These are phyloP conservation scores for Halteria grandinella DNA, from an alignment of 73 alveolate species.

Conservation along the genomic window DNA sequence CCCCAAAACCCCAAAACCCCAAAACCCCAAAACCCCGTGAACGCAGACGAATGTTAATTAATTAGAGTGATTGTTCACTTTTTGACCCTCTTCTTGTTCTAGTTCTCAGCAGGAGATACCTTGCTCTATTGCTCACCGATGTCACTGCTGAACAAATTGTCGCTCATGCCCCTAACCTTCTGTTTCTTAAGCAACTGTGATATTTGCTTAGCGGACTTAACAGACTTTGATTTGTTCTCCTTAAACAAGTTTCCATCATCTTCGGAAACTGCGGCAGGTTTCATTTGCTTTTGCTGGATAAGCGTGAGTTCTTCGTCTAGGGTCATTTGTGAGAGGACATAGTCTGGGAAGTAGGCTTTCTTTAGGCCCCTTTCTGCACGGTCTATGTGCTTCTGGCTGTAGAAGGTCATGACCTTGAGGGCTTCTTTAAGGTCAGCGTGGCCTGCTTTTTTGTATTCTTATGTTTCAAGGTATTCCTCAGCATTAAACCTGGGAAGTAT, in stretches of 20 bases:
- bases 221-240: too few species aligned
- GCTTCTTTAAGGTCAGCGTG: slow-evolving; percentile 40
- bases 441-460: slow-evolving; percentile 35
- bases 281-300: too few species aligned
- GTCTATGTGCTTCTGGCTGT: slow-evolving; percentile 72
- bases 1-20: too few species aligned
- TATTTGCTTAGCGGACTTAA: not conserved
- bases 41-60: too few species aligned
- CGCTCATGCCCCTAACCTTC: slow-evolving; percentile 26
- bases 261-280: too few species aligned
- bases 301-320: too few species aligned
- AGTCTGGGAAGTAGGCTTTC: slow-evolving; percentile 53
- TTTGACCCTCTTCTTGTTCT: too few species aligned
- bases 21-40: too few species aligned
- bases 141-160: not conserved
- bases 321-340: slow-evolving; percentile 65
- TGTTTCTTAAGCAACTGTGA: slow-evolving; percentile 16
- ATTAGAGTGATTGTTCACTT: too few species aligned
- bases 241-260: too few species aligned
- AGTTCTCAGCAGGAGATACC: too few species aligned
- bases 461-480: slow-evolving; percentile 35
- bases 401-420: slow-evolving; percentile 59
- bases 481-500: slow-evolving; percentile 49
- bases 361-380: slow-evolving; percentile 61
- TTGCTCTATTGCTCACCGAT: not conserved